A percentile compares a stretch with the other conserved stretches of the same genome.
Conservation (phyloP, 257 asterid species). For the Rehmannia glutinosa region DNA sequence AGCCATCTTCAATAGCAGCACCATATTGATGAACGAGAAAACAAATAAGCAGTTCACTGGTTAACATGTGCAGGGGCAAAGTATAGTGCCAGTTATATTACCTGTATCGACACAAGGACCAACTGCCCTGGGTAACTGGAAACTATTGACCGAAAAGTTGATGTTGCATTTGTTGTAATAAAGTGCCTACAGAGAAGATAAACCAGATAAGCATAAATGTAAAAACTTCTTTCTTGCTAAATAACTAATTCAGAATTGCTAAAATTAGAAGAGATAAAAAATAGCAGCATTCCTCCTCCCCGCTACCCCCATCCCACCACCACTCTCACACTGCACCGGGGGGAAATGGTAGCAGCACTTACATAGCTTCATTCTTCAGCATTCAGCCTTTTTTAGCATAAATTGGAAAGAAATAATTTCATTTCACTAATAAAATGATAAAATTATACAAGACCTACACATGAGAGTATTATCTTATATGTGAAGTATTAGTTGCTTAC, state of each 20-base stretch:
- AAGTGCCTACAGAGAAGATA: slow-evolving; percentile 52
- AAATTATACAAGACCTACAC: too few species aligned
- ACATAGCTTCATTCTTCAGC: too few species aligned
- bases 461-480: too few species aligned
- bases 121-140: slow-evolving; percentile 81
- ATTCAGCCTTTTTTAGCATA: too few species aligned
- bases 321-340: too few species aligned
- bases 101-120: slow-evolving; percentile 85
- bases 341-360: not conserved
- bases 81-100: slow-evolving; percentile 17
- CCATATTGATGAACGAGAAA: not conserved
- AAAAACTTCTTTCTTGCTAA: slow-evolving; percentile 1
- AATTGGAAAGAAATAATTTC: too few species aligned
- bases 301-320: too few species aligned
- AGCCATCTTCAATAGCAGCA: not conserved
- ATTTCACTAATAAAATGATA: too few species aligned
- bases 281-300: too few species aligned
- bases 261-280: too few species aligned
- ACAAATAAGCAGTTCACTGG: not conserved
- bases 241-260: too few species aligned
- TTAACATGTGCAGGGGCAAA: slow-evolving; percentile 5
- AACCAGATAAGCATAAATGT: slow-evolving; percentile 6
- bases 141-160: slow-evolving; percentile 73
- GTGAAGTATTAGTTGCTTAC: too few species aligned
- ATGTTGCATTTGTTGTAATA: slow-evolving; percentile 75